phyloP scores from a whole-genome alignment of 1,139 yeast species.

The Sugiyamaella novakii region DNA sequence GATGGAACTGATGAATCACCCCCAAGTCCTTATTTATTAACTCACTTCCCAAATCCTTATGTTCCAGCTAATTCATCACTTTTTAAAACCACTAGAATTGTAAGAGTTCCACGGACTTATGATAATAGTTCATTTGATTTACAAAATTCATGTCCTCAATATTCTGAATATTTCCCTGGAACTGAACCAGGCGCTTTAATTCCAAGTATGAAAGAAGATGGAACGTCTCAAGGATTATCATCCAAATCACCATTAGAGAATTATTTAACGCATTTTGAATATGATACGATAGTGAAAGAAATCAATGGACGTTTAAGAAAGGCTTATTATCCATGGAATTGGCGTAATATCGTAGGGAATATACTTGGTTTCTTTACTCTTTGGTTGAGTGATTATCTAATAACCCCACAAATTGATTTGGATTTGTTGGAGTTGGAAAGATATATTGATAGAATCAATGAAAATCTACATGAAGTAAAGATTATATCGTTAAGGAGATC shows the following conservation, averaged over 20 bases:
- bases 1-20: neutral
- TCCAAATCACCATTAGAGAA: constrained; percentile 53
- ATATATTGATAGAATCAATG: constrained; percentile 51
- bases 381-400: constrained; percentile 42
- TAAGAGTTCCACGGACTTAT: constrained; percentile 62
- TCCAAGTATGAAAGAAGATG: constrained; percentile 19
- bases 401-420: constrained; percentile 38
- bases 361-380: constrained; percentile 52
- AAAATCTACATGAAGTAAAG: constrained; percentile 41
- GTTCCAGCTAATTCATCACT: constrained; percentile 39
- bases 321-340: constrained; percentile 48
- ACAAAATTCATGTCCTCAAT: constrained; percentile 51
- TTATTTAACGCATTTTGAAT: constrained; percentile 46
- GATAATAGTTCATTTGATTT: constrained; percentile 28
- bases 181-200: constrained; percentile 64
- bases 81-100: constrained; percentile 53
- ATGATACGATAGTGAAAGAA: constrained; percentile 45
- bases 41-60: constrained; percentile 54
- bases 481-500: constrained; percentile 58
- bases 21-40: constrained; percentile 16
- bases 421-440: constrained; percentile 49
- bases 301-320: constrained; percentile 51
- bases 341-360: constrained; percentile 47
- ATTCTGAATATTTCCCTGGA: constrained; percentile 63
- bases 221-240: constrained; percentile 18